Evolutionary conservation across 495 filamentous ascomycete species (phyloP), one percentile per base, ranked within the genome.

Genomic region (Stereocaulon alpinum): DNA sequence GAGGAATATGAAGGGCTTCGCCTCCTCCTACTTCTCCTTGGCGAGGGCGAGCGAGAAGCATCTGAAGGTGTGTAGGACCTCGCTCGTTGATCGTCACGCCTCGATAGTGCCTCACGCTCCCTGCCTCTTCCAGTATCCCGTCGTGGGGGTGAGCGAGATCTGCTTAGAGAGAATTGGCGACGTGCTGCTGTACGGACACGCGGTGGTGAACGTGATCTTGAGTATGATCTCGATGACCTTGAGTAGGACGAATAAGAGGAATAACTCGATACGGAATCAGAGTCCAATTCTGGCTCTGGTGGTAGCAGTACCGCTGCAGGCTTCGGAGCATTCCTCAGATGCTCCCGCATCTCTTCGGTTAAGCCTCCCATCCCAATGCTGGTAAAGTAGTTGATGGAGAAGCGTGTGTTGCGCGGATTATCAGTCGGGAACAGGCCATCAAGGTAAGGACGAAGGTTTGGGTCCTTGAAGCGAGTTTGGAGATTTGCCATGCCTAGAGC

Each of bases 321-420:
- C 65, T 88, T 87, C 24, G 92, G 87, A 66, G 87, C 81, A 67
- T 90, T 95, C 68, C 90, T 88, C 56, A 97, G 75, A 68, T 82
- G 83, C 64, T 90, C 88, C 65, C 93, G 83, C 92, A 97, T 96
- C 63, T 90, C 87, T 63, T 97, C 94, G 14, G 93, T 99, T 63
- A 99, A 73, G 34, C 79, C 82, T 71, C 93, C 93, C 85, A 99
- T 91, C 60, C 90, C 89, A 69, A 99, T 92, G 64, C 88, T 89
- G 9, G 93, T 99, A 71, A 97, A 97, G 74, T 95, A 99, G 71
- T 99, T 99, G 82, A 97, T 94, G 20, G 92, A 88, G 77, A 99
- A 99, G 45, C 93, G 84, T 15, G 89, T 92, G 71, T 95, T 89
- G 58, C 86, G 82, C 9, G 89, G 83, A 66, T 92, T 88, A 67